phyloP scores from a whole-genome alignment of 2,329 filamentous ascomycete genomes.

The Trichoderma hamatum region DNA sequence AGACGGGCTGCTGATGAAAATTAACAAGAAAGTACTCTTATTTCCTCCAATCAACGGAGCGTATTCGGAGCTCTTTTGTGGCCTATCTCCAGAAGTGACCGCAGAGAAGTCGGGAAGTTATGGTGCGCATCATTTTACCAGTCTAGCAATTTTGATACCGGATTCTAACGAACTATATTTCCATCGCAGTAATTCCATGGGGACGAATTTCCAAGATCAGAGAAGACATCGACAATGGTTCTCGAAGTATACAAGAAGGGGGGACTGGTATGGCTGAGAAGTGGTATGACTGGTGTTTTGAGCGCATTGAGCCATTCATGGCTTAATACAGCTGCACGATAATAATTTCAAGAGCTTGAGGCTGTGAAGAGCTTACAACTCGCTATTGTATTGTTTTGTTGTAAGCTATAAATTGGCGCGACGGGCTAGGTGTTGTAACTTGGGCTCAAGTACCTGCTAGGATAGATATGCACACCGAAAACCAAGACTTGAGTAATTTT shows the following conservation, averaged over 20 bases:
- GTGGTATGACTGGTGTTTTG: constrained; percentile 21
- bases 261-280: constrained; percentile 22
- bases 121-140: neutral
- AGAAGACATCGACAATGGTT: constrained; percentile 14
- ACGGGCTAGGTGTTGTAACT: neutral
- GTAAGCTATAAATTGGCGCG: neutral
- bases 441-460: neutral
- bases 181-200: constrained; percentile 6
- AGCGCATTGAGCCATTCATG: constrained; percentile 18
- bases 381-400: neutral
- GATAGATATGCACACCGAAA: no score
- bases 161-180: neutral
- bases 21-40: neutral
- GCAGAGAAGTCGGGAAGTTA: constrained; percentile 10
- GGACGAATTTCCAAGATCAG: constrained; percentile 17
- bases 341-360: neutral
- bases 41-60: constrained; percentile 22
- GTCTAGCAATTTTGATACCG: neutral
- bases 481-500: no score
- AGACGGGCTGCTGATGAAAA: neutral
- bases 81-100: constrained; percentile 20
- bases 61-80: constrained; percentile 25
- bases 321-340: neutral
- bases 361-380: neutral
- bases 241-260: neutral